These are phyloP conservation scores for Toxoplasma gondii DNA, from an alignment of 169 alveolate genomes.

Conservation along the genomic window DNA sequence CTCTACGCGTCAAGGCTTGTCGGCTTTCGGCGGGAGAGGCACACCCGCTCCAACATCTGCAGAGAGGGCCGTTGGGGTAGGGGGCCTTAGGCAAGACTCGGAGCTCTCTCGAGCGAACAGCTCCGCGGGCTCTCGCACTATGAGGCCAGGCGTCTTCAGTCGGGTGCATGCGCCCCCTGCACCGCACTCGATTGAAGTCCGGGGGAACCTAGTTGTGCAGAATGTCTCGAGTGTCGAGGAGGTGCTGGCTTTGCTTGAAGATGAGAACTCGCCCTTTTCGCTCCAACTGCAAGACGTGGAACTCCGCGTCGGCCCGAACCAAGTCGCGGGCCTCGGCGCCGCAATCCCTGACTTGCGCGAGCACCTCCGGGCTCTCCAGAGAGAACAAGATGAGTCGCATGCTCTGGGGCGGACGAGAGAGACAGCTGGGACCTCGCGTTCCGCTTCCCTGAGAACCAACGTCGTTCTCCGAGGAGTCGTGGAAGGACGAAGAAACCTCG, in stretches of 20 bases:
- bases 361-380: neutral
- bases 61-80: too few species aligned
- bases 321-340: conserved; percentile 11
- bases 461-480: neutral
- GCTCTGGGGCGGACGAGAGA: neutral
- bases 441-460: neutral
- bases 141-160: neutral
- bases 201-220: neutral
- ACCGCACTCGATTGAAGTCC: neutral
- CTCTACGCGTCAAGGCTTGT: too few species aligned
- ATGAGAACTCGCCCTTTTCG: neutral
- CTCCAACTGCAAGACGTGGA: conserved; percentile 35
- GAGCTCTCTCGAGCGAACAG: neutral
- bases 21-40: too few species aligned
- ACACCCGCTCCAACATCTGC: too few species aligned
- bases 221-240: neutral
- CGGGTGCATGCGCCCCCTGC: neutral
- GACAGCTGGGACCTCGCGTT: neutral
- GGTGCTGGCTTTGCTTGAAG: neutral
- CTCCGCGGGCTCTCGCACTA: neutral
- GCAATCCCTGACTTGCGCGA: conserved; percentile 23
- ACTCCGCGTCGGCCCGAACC: conserved; percentile 45
- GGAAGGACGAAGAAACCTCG: neutral
- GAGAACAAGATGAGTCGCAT: neutral
- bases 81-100: neutral